These are phyloP conservation scores for Trebouxia gelatinosa DNA, from an alignment of 163 green algal species.

Conservation along the genomic window DNA sequence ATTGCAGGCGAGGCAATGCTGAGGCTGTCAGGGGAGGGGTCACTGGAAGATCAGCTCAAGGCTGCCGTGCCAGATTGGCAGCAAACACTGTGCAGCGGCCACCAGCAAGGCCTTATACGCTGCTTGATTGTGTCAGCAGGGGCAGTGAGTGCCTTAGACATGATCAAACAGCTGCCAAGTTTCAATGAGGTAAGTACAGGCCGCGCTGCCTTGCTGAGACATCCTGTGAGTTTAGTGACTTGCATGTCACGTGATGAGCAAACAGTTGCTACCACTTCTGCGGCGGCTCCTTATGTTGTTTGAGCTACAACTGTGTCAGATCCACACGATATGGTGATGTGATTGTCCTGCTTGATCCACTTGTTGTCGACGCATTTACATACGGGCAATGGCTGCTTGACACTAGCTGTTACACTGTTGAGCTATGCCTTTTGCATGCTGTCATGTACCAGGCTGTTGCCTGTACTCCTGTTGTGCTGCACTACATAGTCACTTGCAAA, in stretches of 20 bases:
- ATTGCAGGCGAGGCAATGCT: neutral
- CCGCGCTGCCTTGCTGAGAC: no score
- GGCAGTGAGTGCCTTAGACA: constrained; percentile 33
- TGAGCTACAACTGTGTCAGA: neutral
- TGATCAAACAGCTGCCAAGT: constrained; percentile 46
- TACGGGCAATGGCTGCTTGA: no score
- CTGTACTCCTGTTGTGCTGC: no score
- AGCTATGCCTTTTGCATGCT: no score
- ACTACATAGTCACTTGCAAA: no score
- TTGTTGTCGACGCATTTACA: no score
- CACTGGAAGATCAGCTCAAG: constrained; percentile 20
- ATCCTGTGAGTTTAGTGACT: no score
- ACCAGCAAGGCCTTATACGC: neutral
- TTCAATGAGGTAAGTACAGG: constrained; percentile 24
- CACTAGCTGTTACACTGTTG: no score
- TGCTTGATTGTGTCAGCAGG: constrained; percentile 39
- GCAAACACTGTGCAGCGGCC: constrained; percentile 7
- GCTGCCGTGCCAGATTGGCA: constrained; percentile 6
- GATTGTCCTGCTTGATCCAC: no score
- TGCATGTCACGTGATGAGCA: no score
- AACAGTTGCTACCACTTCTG: neutral
- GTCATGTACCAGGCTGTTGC: no score
- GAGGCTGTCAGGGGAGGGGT: constrained; percentile 15
- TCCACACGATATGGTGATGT: no score
- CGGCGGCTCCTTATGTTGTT: neutral